phyloP scores from a whole-genome alignment of 2,329 filamentous ascomycete species.

The Diaporthe citrichinensis region DNA sequence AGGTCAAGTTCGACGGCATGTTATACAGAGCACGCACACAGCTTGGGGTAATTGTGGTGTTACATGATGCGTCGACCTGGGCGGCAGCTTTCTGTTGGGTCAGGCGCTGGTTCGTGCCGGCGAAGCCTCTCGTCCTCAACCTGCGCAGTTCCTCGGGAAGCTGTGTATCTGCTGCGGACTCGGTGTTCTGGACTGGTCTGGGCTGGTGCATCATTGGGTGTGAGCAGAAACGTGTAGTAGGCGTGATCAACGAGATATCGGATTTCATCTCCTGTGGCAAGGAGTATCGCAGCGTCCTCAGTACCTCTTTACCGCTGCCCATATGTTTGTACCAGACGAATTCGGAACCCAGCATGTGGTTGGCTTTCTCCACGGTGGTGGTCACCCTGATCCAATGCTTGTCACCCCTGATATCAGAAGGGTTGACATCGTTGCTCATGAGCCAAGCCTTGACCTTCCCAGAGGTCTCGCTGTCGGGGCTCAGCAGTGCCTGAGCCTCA shows the following conservation, averaged over 20 bases:
- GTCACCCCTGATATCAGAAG: conserved; percentile 40
- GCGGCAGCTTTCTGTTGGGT: conserved; percentile 6
- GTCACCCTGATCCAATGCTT: conserved; percentile 46
- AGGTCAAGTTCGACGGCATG: conserved; percentile 25
- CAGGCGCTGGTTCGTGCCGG: conserved; percentile 2
- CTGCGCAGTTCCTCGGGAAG: conserved; percentile 8
- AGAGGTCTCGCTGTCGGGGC: conserved; percentile 42
- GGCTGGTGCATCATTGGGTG: conserved; percentile 21
- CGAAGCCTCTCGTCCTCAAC: conserved; percentile 33
- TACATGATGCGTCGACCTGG: conserved; percentile 46
- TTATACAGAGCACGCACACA: conserved; percentile 63
- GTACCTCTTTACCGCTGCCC: conserved; percentile 39
- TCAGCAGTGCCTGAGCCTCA: conserved; percentile 43
- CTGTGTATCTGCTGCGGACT: background rate
- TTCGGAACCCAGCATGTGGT: conserved; percentile 46
- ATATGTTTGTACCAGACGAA: conserved; percentile 48
- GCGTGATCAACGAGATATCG: conserved; percentile 35
- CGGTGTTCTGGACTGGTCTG: background rate
- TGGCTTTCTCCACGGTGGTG: conserved; percentile 46
- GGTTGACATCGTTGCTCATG: conserved; percentile 34
- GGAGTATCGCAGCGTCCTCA: conserved; percentile 38
- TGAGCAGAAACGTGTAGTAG: conserved; percentile 30
- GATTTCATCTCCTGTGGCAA: conserved; percentile 32
- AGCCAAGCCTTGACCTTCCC: conserved; percentile 45
- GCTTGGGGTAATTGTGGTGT: conserved; percentile 55